Conservation (phyloP, 306 rosid genomes). For the Fagus crenata region DNA sequence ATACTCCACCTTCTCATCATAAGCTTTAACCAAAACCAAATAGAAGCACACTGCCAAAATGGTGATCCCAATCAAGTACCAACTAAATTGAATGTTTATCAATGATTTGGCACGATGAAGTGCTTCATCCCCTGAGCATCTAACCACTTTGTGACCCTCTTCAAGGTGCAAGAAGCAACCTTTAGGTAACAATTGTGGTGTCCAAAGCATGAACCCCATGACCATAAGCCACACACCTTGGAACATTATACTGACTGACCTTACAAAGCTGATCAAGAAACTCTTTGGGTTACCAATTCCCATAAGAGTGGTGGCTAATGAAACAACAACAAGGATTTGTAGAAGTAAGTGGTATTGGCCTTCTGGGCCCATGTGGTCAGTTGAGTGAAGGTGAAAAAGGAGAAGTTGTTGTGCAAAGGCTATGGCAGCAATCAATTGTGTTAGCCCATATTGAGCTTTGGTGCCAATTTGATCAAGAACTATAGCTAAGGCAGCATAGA, state of each 20-base stretch:
- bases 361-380: slow-evolving; percentile 78
- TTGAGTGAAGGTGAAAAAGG: slow-evolving; percentile 72
- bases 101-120: slow-evolving; percentile 66
- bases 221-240: slow-evolving; percentile 72
- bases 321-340: slow-evolving; percentile 44
- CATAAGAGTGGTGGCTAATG: slow-evolving; percentile 47
- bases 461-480: slow-evolving; percentile 42
- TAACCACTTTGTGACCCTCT: slow-evolving; percentile 64
- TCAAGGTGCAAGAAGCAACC: slow-evolving; percentile 61
- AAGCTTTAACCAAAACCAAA: slow-evolving; percentile 42
- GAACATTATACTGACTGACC: slow-evolving; percentile 55
- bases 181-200: slow-evolving; percentile 52
- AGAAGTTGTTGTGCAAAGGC: slow-evolving; percentile 74
- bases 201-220: slow-evolving; percentile 80
- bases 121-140: slow-evolving; percentile 42
- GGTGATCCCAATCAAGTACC: slow-evolving; percentile 50
- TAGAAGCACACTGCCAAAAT: slow-evolving; percentile 42
- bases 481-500: slow-evolving; percentile 52
- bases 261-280: slow-evolving; percentile 59
- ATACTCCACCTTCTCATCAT: slow-evolving; percentile 38
- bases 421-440: slow-evolving; percentile 53
- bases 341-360: slow-evolving; percentile 78
- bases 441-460: slow-evolving; percentile 31
- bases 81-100: slow-evolving; percentile 67
- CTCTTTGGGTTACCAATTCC: slow-evolving; percentile 53